Evolutionary conservation across 352 stramenopile genomes (phyloP).

Genomic region (Pythium insidiosum): DNA sequence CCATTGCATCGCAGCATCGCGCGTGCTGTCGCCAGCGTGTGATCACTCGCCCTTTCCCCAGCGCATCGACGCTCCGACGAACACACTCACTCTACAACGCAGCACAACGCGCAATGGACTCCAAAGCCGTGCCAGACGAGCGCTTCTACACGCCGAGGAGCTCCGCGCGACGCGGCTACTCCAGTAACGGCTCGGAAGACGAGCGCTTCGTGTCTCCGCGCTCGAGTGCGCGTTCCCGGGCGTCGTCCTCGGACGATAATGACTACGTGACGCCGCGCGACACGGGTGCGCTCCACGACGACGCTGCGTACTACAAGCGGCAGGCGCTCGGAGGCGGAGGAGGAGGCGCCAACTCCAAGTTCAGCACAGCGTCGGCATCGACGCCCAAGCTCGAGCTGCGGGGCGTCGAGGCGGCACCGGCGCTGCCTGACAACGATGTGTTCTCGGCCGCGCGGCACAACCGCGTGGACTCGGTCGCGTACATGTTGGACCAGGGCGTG

Average conservation of each 20-base stretch:
- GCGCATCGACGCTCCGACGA: no score
- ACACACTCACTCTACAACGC: no score
- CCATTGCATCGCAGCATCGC: no score
- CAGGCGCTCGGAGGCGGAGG: slow-evolving; percentile 4
- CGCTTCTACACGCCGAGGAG: slow-evolving; percentile 59
- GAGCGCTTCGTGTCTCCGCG: slow-evolving; percentile 53
- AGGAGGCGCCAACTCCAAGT: slow-evolving; percentile 1
- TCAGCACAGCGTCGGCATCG: neutral
- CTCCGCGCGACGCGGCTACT: slow-evolving; percentile 48
- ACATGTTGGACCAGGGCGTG: slow-evolving; percentile 82
- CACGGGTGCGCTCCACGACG: slow-evolving; percentile 9
- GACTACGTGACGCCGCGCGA: slow-evolving; percentile 51
- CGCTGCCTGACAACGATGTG: slow-evolving; percentile 57
- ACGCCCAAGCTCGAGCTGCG: neutral
- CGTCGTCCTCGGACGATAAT: slow-evolving; percentile 58
- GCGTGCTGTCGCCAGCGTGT: no score
- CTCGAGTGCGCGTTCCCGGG: slow-evolving; percentile 43
- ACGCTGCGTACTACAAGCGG: slow-evolving; percentile 13
- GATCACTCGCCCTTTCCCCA: no score
- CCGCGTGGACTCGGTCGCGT: slow-evolving; percentile 70
- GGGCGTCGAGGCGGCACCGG: slow-evolving; percentile 12
- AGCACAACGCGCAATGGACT: no score
- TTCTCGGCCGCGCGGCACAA: slow-evolving; percentile 86
- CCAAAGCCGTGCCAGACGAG: no score
- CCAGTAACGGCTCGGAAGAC: slow-evolving; percentile 41